phyloP scores from a whole-genome alignment of 2,329 filamentous ascomycete genomes.

The Tolypocladium tropicale region DNA sequence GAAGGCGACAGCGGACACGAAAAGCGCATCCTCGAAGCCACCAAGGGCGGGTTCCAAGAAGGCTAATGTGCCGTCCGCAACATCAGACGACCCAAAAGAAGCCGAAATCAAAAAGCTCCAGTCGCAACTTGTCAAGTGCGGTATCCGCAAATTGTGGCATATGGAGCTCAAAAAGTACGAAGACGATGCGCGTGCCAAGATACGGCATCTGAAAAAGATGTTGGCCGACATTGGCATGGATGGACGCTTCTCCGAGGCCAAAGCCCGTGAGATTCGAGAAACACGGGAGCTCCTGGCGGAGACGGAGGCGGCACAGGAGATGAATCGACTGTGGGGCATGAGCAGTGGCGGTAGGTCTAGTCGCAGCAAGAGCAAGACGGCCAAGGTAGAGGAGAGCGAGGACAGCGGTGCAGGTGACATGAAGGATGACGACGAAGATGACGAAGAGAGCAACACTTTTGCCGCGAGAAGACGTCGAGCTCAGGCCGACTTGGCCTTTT shows the following conservation, averaged over 20 bases:
- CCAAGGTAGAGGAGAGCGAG: slow-evolving; percentile 21
- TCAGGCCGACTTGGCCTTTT: slow-evolving; percentile 49
- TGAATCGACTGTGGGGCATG: slow-evolving; percentile 67
- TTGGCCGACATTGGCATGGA: slow-evolving; percentile 78
- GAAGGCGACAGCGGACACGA: slow-evolving; percentile 20
- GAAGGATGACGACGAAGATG: slow-evolving; percentile 15
- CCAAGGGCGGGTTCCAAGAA: slow-evolving; percentile 18
- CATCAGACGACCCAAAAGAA: slow-evolving; percentile 48
- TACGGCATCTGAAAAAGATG: slow-evolving; percentile 69
- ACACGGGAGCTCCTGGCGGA: slow-evolving; percentile 74
- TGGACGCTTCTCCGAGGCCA: slow-evolving; percentile 76
- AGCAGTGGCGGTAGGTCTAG: slow-evolving; percentile 30
- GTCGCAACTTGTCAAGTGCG: slow-evolving; percentile 78
- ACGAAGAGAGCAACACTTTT: slow-evolving; percentile 22
- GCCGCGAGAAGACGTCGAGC: slow-evolving; percentile 36
- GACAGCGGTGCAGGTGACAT: slow-evolving; percentile 14
- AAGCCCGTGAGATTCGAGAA: slow-evolving; percentile 80
- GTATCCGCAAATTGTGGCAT: slow-evolving; percentile 84
- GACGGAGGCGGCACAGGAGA: slow-evolving; percentile 74
- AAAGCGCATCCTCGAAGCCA: slow-evolving; percentile 16
- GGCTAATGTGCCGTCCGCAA: slow-evolving; percentile 10
- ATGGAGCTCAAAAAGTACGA: slow-evolving; percentile 69
- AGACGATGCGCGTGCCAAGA: slow-evolving; percentile 66
- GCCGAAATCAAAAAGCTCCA: slow-evolving; percentile 83
- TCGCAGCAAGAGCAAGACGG: slow-evolving; percentile 20